A percentile compares a stretch with the other conserved stretches of the same genome.
Evolutionary conservation across 208 protist genomes (phyloP).

Genomic region (Wallacemonas collosoma): DNA sequence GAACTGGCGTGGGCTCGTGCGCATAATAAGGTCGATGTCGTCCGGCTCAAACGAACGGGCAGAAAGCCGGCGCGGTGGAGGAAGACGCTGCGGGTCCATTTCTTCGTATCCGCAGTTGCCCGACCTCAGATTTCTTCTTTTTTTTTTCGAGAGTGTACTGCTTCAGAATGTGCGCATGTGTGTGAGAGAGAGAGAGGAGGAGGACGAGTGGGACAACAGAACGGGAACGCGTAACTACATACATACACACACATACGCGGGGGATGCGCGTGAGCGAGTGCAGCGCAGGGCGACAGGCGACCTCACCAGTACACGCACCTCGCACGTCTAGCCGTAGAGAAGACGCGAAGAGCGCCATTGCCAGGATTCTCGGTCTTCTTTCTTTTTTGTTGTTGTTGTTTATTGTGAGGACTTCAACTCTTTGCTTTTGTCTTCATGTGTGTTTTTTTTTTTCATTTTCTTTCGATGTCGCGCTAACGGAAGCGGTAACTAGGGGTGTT

Average conservation of each 20-base stretch:
- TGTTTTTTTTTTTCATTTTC: neutral
- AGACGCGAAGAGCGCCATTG: too few species aligned
- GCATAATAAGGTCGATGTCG: constrained; percentile 23
- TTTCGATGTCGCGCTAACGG: constrained; percentile 1
- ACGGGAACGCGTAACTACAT: too few species aligned
- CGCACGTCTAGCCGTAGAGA: too few species aligned
- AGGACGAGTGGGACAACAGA: too few species aligned
- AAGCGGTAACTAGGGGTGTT: constrained; percentile 20
- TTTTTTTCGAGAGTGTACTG: too few species aligned
- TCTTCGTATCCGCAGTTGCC: neutral
- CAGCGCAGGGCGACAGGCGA: too few species aligned
- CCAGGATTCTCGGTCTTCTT: neutral
- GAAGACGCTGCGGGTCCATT: neutral
- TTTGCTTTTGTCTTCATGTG: neutral
- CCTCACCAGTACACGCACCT: too few species aligned
- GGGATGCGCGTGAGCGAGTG: too few species aligned
- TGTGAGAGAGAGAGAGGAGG: too few species aligned
- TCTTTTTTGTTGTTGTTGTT: neutral
- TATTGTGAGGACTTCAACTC: neutral
- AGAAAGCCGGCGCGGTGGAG: constrained; percentile 17
- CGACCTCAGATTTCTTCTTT: too few species aligned
- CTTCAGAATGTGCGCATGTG: too few species aligned
- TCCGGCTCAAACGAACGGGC: constrained; percentile 9
- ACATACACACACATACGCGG: too few species aligned
- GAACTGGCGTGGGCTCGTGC: constrained; percentile 33